Evolutionary conservation across 73 alveolate species (phyloP), one percentile per base, ranked within the genome.

Genomic region (Symbiodinium pilosum): DNA sequence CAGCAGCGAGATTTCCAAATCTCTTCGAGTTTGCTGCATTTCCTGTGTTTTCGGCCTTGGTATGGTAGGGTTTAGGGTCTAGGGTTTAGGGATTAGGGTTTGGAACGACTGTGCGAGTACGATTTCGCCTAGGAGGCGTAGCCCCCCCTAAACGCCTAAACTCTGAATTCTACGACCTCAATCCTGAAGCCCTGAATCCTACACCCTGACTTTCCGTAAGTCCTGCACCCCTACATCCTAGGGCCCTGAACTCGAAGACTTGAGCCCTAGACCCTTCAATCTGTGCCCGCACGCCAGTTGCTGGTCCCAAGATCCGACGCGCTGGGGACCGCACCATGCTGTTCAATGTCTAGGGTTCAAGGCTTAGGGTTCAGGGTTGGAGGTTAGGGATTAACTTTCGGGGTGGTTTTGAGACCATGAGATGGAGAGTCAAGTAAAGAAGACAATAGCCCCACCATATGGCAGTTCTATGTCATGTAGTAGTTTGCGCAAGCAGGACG

Each of bases 271-370:
- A 20, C 34, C 73, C 73, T 20, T 47, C 9, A 8, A 56, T 6
- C 73, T 32, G 34, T 8, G n/a, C 21, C 73, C 73, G 32, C 41
- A 41, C 77, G 97, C 97, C 97, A 91, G 97, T 91, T 91, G 97
- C 75, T 91, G 56, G 77, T 91, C 47, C 97, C 97, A 3, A 91
- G 77, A 91, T 85, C 97, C 39, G 97, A 91, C 47, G 81, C 44
- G 47, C 97, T 91, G 77, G 97, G 97, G 97, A 91, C 97, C 38
- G 97, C 36, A n/a, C n/a, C n/a, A n/a, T n/a, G n/a, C n/a, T n/a
- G n/a, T n/a, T n/a, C n/a, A 16, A 47, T 47, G 64, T 47, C 16
- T 47, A 47, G 64, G 64, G 64, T 47, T 47, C 16, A 47, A 16
- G 64, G 7, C 16, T 47, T 47, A 47, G 64, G 64, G 64, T 47